Conservation (phyloP, 495 filamentous ascomycete genomes). For the Arthonia radiata region DNA sequence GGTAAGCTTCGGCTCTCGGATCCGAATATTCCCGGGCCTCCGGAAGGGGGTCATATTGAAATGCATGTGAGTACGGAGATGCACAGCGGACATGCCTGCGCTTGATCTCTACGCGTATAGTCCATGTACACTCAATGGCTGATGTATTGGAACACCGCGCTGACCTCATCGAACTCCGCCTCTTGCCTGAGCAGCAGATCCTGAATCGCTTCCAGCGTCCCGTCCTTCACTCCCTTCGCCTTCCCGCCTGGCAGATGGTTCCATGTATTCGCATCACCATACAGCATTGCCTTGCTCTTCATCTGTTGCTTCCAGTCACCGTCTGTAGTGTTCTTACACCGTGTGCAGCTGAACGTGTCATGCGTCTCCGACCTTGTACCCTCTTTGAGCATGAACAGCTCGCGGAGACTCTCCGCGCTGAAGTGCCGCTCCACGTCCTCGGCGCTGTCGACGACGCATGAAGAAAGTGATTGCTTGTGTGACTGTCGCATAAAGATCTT, state of each 20-base stretch:
- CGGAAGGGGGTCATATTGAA: no score
- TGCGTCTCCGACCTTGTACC: constrained; percentile 81
- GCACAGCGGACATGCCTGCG: no score
- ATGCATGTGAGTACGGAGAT: no score
- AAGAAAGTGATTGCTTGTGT: constrained; percentile 90
- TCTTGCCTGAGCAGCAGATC: constrained; percentile 84
- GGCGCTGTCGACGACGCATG: constrained; percentile 90
- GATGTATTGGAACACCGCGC: constrained; percentile 95
- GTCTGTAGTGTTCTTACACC: constrained; percentile 68
- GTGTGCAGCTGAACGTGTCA: constrained; percentile 96
- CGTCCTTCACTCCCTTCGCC: constrained; percentile 10
- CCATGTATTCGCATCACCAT: constrained; percentile 96
- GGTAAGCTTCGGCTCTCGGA: no score
- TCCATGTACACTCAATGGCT: constrained; percentile 37
- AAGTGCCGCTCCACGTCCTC: constrained; percentile 97
- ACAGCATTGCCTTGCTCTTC: constrained; percentile 81
- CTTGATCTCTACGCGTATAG: no score
- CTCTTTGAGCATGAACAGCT: constrained; percentile 78
- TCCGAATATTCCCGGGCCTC: no score
- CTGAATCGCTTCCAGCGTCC: constrained; percentile 56
- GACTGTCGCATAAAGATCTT: constrained; percentile 98
- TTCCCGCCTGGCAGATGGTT: constrained; percentile 62
- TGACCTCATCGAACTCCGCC: constrained; percentile 50
- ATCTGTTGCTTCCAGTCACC: constrained; percentile 56
- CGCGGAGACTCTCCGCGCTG: constrained; percentile 60